Conservation (phyloP, 331 rosid genomes). For the Saraca asoca region DNA sequence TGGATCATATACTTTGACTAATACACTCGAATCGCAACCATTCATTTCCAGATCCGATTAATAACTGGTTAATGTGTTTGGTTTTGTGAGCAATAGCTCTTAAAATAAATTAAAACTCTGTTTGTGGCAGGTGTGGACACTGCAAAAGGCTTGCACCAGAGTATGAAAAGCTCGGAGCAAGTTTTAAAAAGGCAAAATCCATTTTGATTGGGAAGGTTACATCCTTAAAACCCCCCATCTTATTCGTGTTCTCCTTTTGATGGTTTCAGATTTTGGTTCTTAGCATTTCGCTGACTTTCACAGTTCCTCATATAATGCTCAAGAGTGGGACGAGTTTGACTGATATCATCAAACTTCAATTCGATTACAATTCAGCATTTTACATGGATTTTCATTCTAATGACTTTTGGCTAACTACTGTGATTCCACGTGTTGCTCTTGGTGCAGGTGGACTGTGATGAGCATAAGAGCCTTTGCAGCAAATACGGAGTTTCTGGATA, state of each 20-base stretch:
- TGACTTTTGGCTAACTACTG: neutral
- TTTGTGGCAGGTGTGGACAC: slow-evolving; percentile 83
- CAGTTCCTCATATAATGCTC: slow-evolving; percentile 3
- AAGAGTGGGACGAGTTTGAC: neutral
- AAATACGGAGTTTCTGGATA: slow-evolving; percentile 83
- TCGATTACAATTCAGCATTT: neutral
- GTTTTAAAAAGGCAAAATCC: slow-evolving; percentile 67
- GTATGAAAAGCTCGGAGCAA: slow-evolving; percentile 70
- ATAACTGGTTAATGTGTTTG: neutral
- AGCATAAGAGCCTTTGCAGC: slow-evolving; percentile 70
- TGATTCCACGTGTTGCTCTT: slow-evolving; percentile 18
- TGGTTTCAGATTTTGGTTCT: neutral
- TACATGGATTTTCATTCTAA: neutral
- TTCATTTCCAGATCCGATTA: slow-evolving; percentile 27
- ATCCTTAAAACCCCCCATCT: neutral
- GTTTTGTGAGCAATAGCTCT: too few species aligned
- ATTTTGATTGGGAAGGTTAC: slow-evolving; percentile 76
- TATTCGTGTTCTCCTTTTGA: neutral
- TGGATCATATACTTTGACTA: neutral
- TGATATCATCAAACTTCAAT: neutral
- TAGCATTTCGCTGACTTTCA: neutral
- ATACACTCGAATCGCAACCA: slow-evolving; percentile 1
- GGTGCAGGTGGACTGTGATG: slow-evolving; percentile 86
- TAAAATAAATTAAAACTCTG: neutral
- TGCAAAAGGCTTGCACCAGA: slow-evolving; percentile 92